These are phyloP conservation scores for Trichoderma atrobrunneum DNA, from an alignment of 2,329 filamentous ascomycete genomes.

Conservation along the genomic window DNA sequence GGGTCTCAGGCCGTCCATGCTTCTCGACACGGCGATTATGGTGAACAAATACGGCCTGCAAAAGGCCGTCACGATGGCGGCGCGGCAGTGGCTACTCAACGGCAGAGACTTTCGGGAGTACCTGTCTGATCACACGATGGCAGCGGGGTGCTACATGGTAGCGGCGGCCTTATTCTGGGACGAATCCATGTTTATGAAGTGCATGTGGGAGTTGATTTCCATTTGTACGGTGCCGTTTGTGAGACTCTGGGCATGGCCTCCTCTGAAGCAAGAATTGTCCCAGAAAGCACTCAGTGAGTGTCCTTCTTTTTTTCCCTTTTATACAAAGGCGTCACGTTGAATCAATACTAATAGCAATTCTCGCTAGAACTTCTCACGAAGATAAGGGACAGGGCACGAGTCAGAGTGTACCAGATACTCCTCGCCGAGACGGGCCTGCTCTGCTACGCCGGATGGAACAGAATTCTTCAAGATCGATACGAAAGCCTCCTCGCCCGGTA, in stretches of 20 bases:
- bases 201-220: background rate
- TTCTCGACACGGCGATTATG: background rate
- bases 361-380: background rate
- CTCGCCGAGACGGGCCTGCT: background rate
- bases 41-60: background rate
- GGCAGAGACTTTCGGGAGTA: background rate
- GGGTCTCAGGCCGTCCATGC: background rate
- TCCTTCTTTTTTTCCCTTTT: background rate
- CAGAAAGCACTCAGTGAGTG: background rate
- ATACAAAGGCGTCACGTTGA: background rate
- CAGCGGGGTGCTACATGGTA: background rate
- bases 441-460: background rate
- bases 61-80: background rate
- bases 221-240: background rate
- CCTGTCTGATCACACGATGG: background rate
- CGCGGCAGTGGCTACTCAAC: background rate
- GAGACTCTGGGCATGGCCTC: background rate
- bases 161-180: background rate
- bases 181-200: background rate
- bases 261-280: background rate
- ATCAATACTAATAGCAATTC: background rate
- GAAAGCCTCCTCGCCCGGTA: background rate
- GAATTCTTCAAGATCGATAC: background rate
- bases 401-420: background rate
- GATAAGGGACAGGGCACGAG: background rate